Base-by-base conservation (phyloP, 192 early-diverging fungal genomes). In the Coemansia sp. region DNA sequence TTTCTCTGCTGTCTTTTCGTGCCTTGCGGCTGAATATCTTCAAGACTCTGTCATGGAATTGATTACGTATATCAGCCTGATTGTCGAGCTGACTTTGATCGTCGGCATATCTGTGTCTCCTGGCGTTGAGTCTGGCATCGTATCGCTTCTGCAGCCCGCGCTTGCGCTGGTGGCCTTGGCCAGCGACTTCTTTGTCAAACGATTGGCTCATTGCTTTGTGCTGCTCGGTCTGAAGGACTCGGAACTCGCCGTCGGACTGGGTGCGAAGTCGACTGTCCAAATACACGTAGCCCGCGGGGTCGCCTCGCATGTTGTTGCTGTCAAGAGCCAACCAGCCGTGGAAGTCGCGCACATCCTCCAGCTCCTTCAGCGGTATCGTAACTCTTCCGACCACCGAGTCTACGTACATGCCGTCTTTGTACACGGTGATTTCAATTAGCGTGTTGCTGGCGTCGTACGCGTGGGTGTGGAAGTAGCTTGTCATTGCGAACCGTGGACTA, bases 251-350 rank as follows among this genome's bases (percentile, higher is more conserved):
- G 39, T 77, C 69, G 11, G 8, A 9, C 6, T 7, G 0, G 1
- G 11, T 40, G 15, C 78, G 60, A 15, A 68, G 62, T 63, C 41
- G 62, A 54, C 72, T 71, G 4, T 62, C 41, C 49, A 80, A 5
- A 43, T 74, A 80, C 8, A 80, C 47, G 9, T 42, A 74, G 0
- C 78, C 78, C 7, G 67, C 69, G 8, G 77, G 72, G 18, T 73
- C 61, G 4, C n/a, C n/a, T 62, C 46, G 46, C 46, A 4, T 71
- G 0, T 19, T 47, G 4, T 4, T 36, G 21, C 62, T 51, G 8
- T 60, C 51, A 5, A 80, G 41, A 1, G 47, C 63, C 21, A 80
- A n/a, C 77, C 77, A 80, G 8, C 72, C 77, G 26, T 80, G 68
- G 21, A 45, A 74, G 15, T 66, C 62, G n/a, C 77, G 36, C 10